Base-by-base conservation (phyloP, 1,284 basidiomycete species). In the Fomitiporia mediterranea region DNA sequence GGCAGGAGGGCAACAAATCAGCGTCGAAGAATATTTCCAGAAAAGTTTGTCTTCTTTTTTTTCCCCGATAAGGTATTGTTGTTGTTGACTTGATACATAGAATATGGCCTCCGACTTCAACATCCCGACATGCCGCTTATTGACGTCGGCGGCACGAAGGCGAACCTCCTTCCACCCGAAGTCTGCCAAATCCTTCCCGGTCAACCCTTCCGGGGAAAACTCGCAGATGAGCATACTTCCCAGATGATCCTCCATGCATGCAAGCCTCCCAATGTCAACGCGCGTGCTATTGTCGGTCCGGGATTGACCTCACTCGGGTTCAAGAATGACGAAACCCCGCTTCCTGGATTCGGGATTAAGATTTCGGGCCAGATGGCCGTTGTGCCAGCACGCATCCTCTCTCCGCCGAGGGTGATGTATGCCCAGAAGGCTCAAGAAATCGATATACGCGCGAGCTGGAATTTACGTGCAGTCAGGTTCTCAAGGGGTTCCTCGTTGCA, bases 371-470 rank as follows among this genome's bases (percentile, higher is more conserved):
- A 87, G 56, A 89, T 91, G 86, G 75, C 84, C 1, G 77, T 86
- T 23, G 83, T 90, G 4, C 86, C 87, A 0, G 88, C 82, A 2
- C 81, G 87, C 32, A 78, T 89, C 57, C 76, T 90, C 0, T 69
- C 75, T 3, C 67, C 80, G 8, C 88, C 87, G 0, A 70, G 68
- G 3, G 72, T 90, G 55, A 71, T 76, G 44, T 90, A 90, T 63
- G 74, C 71, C 0, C 64, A 68, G 50, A 74, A 76, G 15, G 63
- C 68, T 1, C 76, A 80, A 1, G 51, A 57, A 0, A 75, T 86
- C 28, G 78, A 85, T 56, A 78, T 79, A 0, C 74, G 75, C 35
- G 88, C 85, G 0, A 81, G 81, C 64, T 91, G 88, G 88, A 90
- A 90, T 62, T 64, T 90, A 51, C 71, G 75, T 21, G 69, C 72